A percentile compares a stretch with the other conserved stretches of the same genome.
Conservation (phyloP, 2,329 filamentous ascomycete species). For the Ophiocordyceps camponoti-leonardi region DNA sequence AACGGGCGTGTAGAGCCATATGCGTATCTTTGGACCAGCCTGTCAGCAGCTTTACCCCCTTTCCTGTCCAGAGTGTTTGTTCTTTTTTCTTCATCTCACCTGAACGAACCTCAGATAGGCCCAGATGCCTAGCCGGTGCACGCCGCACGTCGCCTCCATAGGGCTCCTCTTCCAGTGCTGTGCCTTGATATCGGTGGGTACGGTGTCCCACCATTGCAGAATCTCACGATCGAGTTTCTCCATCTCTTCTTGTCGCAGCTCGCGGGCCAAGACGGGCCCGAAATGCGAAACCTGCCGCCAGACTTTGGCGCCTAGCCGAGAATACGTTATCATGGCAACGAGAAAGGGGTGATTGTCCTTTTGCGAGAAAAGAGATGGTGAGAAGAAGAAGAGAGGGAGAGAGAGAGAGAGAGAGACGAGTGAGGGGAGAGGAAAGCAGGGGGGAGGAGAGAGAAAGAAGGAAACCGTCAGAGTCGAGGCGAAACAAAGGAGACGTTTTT, state of each 20-base stretch:
- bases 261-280: conserved; percentile 40
- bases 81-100: conserved; percentile 13
- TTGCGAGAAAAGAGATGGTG: not conserved
- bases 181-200: conserved; percentile 43
- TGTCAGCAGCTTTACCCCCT: not conserved
- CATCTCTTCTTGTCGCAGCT: conserved; percentile 57
- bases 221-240: conserved; percentile 70
- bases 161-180: conserved; percentile 41
- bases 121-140: conserved; percentile 62
- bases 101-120: conserved; percentile 80
- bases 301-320: conserved; percentile 66
- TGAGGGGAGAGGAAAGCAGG: not conserved
- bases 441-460: not conserved
- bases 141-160: conserved; percentile 41
- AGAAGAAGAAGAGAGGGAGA: not conserved
- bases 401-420: too few species aligned
- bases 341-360: conserved; percentile 50
- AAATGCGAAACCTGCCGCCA: conserved; percentile 66
- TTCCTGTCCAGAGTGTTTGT: not conserved
- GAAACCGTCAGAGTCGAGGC: not conserved
- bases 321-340: conserved; percentile 71
- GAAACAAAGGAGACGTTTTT: not conserved
- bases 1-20: conserved; percentile 74
- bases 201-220: conserved; percentile 66
- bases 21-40: conserved; percentile 41